Evolutionary conservation across 73 alveolate genomes (phyloP).

Genomic region (Paramecium bursaria): DNA sequence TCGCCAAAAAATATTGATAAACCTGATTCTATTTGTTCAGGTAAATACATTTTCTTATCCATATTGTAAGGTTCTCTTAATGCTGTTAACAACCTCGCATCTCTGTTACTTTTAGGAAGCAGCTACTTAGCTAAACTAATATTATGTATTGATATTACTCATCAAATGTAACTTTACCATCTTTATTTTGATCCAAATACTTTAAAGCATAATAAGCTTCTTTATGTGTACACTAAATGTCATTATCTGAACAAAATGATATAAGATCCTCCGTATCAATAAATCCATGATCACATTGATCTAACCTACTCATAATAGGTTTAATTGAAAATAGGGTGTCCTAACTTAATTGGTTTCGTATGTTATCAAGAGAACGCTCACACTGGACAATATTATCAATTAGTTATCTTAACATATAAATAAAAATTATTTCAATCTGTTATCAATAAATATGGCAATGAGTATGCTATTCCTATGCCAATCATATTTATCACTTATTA

Average conservation of each 20-base stretch:
- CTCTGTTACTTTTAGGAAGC: slow-evolving; percentile 22
- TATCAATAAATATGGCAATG: too few relatives aligned
- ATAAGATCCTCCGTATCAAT: slow-evolving; percentile 10
- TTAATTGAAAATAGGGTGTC: slow-evolving; percentile 24
- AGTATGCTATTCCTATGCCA: too few relatives aligned
- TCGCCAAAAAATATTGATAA: not conserved
- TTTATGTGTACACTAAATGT: not conserved
- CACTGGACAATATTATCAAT: slow-evolving; percentile 9
- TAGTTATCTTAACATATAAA: slow-evolving; percentile 39
- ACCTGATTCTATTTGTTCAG: slow-evolving; percentile 21
- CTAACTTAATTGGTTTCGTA: slow-evolving; percentile 13
- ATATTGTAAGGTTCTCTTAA: slow-evolving; percentile 35
- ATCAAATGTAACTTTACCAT: slow-evolving; percentile 41
- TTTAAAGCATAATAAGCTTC: slow-evolving; percentile 21
- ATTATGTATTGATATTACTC: not conserved
- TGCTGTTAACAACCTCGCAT: slow-evolving; percentile 26
- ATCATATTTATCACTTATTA: too few relatives aligned
- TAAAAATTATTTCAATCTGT: too few relatives aligned
- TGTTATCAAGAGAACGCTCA: slow-evolving; percentile 23
- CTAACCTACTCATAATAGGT: slow-evolving; percentile 29
- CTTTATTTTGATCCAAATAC: slow-evolving; percentile 46
- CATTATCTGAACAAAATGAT: slow-evolving; percentile 36
- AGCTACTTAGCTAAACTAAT: slow-evolving; percentile 26
- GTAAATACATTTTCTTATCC: slow-evolving; percentile 47
- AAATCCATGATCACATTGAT: slow-evolving; percentile 13